Evolutionary conservation across 768 basidiomycete species (phyloP).

Genomic region (Boletellus ananiceps): DNA sequence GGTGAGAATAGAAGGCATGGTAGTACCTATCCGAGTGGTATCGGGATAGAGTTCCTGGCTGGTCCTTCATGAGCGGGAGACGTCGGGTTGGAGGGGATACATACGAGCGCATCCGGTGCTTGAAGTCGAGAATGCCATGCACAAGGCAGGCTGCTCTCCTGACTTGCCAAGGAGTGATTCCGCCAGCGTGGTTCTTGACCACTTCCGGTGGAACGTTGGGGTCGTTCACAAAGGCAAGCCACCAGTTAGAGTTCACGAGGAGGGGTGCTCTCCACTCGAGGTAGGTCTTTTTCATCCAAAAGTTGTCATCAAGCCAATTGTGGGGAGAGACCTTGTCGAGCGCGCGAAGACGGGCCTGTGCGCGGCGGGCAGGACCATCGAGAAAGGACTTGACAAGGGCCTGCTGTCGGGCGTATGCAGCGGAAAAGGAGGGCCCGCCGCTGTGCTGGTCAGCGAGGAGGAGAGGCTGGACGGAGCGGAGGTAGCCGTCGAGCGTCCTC

Average conservation of each 20-base stretch:
- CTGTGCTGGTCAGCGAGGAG: slow-evolving; percentile 67
- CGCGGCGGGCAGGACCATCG: slow-evolving; percentile 8
- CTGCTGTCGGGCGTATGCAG: slow-evolving; percentile 18
- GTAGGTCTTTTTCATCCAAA: slow-evolving; percentile 88
- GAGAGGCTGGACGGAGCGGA: slow-evolving; percentile 74
- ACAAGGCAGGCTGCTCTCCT: slow-evolving; percentile 80
- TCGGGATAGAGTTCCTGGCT: slow-evolving; percentile 71
- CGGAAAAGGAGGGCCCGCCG: slow-evolving; percentile 45
- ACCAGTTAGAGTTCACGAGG: slow-evolving; percentile 93
- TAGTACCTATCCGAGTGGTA: slow-evolving; percentile 62
- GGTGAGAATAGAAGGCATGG: neutral
- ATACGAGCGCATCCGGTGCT: slow-evolving; percentile 58
- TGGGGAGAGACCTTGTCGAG: slow-evolving; percentile 78
- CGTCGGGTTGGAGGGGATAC: slow-evolving; percentile 20
- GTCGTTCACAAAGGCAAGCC: slow-evolving; percentile 84
- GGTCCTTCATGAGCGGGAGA: slow-evolving; percentile 7
- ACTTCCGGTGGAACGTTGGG: slow-evolving; percentile 46
- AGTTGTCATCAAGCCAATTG: slow-evolving; percentile 94
- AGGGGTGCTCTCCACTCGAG: slow-evolving; percentile 84
- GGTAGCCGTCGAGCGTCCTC: slow-evolving; percentile 71
- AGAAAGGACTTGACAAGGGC: slow-evolving; percentile 18
- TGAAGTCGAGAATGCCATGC: slow-evolving; percentile 69
- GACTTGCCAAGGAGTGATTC: slow-evolving; percentile 77
- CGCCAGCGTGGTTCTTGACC: slow-evolving; percentile 23
- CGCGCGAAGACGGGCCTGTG: slow-evolving; percentile 41